Conservation (phyloP, 2,329 filamentous ascomycete species). For the Neonectria hederae region DNA sequence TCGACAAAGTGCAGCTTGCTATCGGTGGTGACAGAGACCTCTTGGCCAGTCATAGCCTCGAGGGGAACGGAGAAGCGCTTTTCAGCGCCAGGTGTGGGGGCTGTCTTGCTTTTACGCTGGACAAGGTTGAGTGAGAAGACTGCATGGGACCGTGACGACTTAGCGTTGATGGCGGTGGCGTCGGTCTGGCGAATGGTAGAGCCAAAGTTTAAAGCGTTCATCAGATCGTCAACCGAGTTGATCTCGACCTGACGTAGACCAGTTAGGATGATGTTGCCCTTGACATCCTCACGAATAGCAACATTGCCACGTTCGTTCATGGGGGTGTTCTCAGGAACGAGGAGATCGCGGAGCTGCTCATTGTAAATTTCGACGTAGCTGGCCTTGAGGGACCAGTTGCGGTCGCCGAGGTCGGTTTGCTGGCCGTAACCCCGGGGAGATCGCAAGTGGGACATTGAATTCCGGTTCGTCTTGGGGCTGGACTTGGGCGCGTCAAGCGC, state of each 20-base stretch:
- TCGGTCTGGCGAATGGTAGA: slow-evolving; percentile 96
- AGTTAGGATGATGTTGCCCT: slow-evolving; percentile 93
- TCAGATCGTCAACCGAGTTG: slow-evolving; percentile 89
- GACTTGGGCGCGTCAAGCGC: slow-evolving; percentile 72
- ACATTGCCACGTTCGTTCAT: slow-evolving; percentile 77
- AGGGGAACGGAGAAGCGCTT: slow-evolving; percentile 89
- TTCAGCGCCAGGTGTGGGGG: slow-evolving; percentile 67
- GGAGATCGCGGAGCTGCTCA: slow-evolving; percentile 89
- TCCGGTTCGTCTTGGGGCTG: slow-evolving; percentile 62
- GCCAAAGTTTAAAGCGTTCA: slow-evolving; percentile 89
- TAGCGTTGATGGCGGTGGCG: slow-evolving; percentile 95
- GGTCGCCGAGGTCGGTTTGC: slow-evolving; percentile 66
- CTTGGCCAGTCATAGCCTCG: slow-evolving; percentile 75
- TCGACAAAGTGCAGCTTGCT: slow-evolving; percentile 99
- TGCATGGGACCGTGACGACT: slow-evolving; percentile 96
- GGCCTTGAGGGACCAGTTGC: slow-evolving; percentile 89
- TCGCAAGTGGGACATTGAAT: slow-evolving; percentile 79
- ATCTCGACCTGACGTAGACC: slow-evolving; percentile 89
- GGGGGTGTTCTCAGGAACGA: slow-evolving; percentile 79
- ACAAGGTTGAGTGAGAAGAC: slow-evolving; percentile 96
- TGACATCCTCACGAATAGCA: slow-evolving; percentile 92
- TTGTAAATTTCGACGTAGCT: slow-evolving; percentile 99
- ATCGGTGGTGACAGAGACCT: slow-evolving; percentile 83
- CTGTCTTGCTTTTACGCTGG: slow-evolving; percentile 76
- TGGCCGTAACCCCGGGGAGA: slow-evolving; percentile 76